Base-by-base conservation (phyloP, 768 basidiomycete genomes). In the Serendipita sp. region DNA sequence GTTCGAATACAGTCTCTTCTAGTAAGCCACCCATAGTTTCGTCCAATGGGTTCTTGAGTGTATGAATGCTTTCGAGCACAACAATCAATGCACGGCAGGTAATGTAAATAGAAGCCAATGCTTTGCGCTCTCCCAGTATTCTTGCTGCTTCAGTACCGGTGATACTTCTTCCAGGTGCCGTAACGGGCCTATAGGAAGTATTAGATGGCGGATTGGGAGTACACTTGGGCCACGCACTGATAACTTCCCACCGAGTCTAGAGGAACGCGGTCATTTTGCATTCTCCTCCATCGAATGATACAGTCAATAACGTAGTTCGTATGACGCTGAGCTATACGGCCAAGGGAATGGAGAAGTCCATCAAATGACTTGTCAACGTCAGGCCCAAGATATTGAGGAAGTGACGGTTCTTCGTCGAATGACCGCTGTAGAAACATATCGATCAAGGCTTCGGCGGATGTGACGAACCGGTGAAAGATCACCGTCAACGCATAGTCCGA, bases 1-100 rank as follows among this genome's bases (percentile, higher is more conserved):
- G 88, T 65, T 91, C 87, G 70, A 95, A 96, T 0, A 87, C 91
- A 31, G 84, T 86, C 69, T 89, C 86, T 70, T 95, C 93, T n/a
- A 95, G 75, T 55, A 77, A 83, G 72, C 87, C 83, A 0, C 91
- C 93, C 65, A 90, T 74, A 0, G 81, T 75, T 48, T 93, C 89
- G 13, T 86, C 86, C 3, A 95, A 76, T 1, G 84, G 83, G 67
- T 91, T 89, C 69, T 86, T 86, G 0, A 86, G 78, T 44, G 64
- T 53, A 31, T 60, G 53, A 31, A 89, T 78, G 16, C 80, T 77
- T 44, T 85, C 81, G 63, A 94, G 79, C 11, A 93, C 82, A 1
- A 82, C 83, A 31, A 91, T 84, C 18, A 95, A 78, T 3, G 88
- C 86, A 62, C 92, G 83, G 70, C 90, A 93, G 83, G 91, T 86